phyloP scores from a whole-genome alignment of 768 basidiomycete species.

The Xerocomus brunneocitrinus region DNA sequence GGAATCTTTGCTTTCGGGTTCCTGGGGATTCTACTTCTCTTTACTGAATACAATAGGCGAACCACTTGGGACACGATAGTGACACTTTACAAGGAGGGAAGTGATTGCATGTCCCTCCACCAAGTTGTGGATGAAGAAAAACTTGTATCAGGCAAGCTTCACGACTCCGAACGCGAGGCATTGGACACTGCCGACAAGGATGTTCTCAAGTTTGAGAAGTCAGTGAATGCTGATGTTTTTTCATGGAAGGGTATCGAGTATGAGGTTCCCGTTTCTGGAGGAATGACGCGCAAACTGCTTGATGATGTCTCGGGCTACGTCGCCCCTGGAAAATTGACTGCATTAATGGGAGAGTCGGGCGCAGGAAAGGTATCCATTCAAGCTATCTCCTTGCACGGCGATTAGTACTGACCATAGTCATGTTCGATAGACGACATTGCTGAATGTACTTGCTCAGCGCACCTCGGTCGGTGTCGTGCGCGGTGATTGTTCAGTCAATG shows the following conservation, averaged over 20 bases:
- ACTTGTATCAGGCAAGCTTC: neutral
- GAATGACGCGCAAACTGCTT: constrained; percentile 38
- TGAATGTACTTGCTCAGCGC: constrained; percentile 54
- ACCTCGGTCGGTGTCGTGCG: constrained; percentile 42
- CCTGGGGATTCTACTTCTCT: constrained; percentile 32
- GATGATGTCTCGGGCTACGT: constrained; percentile 47
- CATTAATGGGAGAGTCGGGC: constrained; percentile 45
- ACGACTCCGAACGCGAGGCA: neutral
- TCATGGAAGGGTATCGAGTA: constrained; percentile 76
- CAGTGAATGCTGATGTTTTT: constrained; percentile 50
- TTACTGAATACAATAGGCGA: constrained; percentile 32
- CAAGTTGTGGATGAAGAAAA: constrained; percentile 19
- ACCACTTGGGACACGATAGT: constrained; percentile 30
- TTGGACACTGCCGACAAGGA: neutral
- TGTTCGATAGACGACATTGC: constrained; percentile 46
- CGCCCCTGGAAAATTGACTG: constrained; percentile 47
- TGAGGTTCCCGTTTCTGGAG: constrained; percentile 42
- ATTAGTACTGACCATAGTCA: neutral
- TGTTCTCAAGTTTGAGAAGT: constrained; percentile 12
- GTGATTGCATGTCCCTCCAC: neutral
- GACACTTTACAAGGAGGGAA: constrained; percentile 19
- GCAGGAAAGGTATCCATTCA: constrained; percentile 24
- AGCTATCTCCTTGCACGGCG: neutral
- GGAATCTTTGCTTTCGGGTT: constrained; percentile 41
- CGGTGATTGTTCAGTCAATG: constrained; percentile 54